These are phyloP conservation scores for Pseudocercospora fuligena DNA, from an alignment of 2,329 filamentous ascomycete genomes.

Conservation along the genomic window DNA sequence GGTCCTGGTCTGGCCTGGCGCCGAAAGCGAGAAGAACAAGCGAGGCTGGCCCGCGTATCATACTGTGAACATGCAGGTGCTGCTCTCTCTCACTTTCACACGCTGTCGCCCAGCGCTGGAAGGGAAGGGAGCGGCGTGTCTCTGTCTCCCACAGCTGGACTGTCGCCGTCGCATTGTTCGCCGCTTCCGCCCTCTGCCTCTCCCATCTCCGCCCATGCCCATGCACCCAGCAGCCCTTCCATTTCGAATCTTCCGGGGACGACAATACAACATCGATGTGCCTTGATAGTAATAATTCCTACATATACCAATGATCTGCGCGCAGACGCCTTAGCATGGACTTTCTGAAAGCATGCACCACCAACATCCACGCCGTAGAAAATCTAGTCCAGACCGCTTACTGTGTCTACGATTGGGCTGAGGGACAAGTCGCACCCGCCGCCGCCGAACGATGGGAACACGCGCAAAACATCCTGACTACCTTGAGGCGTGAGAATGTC, in stretches of 20 bases:
- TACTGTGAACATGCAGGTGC: background rate
- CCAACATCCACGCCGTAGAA: constrained; percentile 39
- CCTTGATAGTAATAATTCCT: constrained; percentile 21
- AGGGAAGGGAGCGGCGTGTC: background rate
- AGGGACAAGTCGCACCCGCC: background rate
- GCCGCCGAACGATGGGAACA: constrained; percentile 7
- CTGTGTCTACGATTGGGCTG: constrained; percentile 16
- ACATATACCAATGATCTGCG: constrained; percentile 11
- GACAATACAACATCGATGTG: constrained; percentile 32
- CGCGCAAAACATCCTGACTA: constrained; percentile 15
- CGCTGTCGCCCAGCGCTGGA: background rate
- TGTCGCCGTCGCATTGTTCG: background rate
- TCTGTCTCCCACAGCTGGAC: background rate
- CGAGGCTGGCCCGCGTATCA: background rate
- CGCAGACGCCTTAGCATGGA: constrained; percentile 36
- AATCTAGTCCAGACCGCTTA: constrained; percentile 24
- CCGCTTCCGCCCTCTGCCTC: background rate
- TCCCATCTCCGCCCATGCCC: background rate
- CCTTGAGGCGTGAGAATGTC: constrained; percentile 26
- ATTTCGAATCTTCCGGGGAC: background rate
- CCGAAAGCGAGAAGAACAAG: too few relatives aligned
- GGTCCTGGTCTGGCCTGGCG: too few relatives aligned
- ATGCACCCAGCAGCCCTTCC: constrained; percentile 14
- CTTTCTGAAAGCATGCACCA: constrained; percentile 41
- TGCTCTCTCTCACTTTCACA: background rate